Conservation (phyloP, 164 flowering plant species). For the Vitis amurensis region DNA sequence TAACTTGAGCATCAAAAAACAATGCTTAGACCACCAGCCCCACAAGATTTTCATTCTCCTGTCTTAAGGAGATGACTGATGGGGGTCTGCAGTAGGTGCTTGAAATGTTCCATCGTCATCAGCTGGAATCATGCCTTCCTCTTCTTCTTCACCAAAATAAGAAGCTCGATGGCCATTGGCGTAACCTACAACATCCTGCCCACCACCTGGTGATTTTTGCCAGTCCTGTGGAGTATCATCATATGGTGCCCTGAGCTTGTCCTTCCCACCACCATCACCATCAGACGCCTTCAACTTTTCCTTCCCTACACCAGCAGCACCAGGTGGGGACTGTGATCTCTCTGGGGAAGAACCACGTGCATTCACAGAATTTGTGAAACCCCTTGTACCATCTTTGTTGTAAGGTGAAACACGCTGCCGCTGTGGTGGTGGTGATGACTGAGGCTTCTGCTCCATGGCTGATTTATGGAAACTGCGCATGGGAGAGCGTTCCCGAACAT, state of each 20-base stretch:
- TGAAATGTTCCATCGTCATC: constrained; percentile 26
- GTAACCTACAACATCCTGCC: constrained; percentile 3
- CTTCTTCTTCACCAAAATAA: constrained; percentile 33
- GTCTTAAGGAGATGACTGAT: too few relatives aligned
- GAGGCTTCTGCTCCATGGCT: constrained; percentile 18
- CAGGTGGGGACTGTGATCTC: constrained; percentile 20
- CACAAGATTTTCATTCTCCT: too few relatives aligned
- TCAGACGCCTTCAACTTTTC: constrained; percentile 1
- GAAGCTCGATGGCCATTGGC: constrained; percentile 6
- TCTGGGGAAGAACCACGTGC: background rate
- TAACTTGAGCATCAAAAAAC: background rate
- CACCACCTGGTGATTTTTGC: background rate
- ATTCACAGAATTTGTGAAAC: background rate
- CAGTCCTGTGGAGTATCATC: background rate
- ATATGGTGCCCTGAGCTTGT: background rate
- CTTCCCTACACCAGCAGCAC: constrained; percentile 2
- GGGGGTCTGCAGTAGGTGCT: background rate
- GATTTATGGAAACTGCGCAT: constrained; percentile 28
- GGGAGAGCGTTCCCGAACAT: constrained; percentile 9
- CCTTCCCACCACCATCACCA: constrained; percentile 5
- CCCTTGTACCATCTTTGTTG: background rate
- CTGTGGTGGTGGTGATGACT: constrained; percentile 12
- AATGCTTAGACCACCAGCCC: too few relatives aligned
- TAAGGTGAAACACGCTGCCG: background rate
- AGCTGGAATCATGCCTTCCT: constrained; percentile 53